Conservation (phyloP, 805 yeast species). For the Teunomyces pallodes region DNA sequence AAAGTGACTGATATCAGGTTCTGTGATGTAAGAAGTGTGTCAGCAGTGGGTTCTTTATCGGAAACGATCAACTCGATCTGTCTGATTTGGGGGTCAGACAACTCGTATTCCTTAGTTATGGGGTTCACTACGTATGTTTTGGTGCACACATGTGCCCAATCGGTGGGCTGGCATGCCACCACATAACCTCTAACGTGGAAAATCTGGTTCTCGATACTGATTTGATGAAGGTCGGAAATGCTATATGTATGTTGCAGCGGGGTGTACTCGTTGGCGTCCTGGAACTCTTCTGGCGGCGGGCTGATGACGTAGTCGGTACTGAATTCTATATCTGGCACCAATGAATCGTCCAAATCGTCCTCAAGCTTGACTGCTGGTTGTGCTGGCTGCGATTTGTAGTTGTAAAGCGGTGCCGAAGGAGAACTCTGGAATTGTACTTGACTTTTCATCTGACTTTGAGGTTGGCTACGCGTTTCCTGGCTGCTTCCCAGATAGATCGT, state of each 20-base stretch:
- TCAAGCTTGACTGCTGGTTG: neutral
- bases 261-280: neutral
- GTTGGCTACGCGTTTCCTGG: neutral
- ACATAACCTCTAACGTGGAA: constrained; percentile 19
- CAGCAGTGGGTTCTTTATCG: constrained; percentile 8
- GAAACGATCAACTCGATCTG: constrained; percentile 24
- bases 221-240: neutral
- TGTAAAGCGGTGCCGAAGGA: neutral
- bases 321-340: constrained; percentile 1
- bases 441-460: neutral
- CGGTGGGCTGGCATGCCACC: constrained; percentile 24
- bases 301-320: neutral
- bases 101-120: constrained; percentile 4
- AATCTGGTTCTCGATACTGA: constrained; percentile 6
- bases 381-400: constrained; percentile 2
- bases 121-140: constrained; percentile 19
- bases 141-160: constrained; percentile 25
- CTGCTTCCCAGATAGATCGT: neutral
- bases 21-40: constrained; percentile 6
- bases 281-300: neutral
- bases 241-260: constrained; percentile 1
- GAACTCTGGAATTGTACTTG: neutral
- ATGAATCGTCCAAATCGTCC: neutral
- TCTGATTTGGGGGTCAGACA: constrained; percentile 24
- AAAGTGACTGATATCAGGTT: constrained; percentile 15